These are phyloP conservation scores for Suillus paluster DNA, from an alignment of 768 basidiomycete species.

Conservation along the genomic window DNA sequence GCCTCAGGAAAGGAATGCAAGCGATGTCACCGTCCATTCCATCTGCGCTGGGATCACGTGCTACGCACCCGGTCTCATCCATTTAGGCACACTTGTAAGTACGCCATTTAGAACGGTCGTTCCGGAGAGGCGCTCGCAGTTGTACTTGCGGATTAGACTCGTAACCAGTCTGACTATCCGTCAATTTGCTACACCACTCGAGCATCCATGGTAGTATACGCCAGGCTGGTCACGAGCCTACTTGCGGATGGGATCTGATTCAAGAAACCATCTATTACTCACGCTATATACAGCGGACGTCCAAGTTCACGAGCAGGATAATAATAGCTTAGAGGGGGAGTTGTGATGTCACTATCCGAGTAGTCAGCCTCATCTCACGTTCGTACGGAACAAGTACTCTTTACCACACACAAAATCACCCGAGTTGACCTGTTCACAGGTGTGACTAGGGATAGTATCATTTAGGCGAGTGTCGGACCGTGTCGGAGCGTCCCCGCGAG, in stretches of 20 bases:
- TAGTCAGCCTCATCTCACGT: slow-evolving; percentile 2
- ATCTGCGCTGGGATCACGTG: slow-evolving; percentile 17
- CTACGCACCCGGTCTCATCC: slow-evolving; percentile 6
- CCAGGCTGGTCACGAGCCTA: no score
- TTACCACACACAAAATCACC: not conserved
- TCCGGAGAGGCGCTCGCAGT: no score
- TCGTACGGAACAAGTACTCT: not conserved
- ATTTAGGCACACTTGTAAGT: not conserved
- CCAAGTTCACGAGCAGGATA: not conserved
- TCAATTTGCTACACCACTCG: no score
- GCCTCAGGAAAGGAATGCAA: slow-evolving; percentile 3
- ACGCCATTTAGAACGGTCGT: not conserved
- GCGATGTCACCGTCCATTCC: not conserved
- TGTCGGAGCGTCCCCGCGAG: not conserved
- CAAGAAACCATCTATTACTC: not conserved
- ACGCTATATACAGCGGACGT: not conserved
- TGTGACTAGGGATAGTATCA: not conserved
- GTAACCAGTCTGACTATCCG: no score
- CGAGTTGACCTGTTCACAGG: not conserved
- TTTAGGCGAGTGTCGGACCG: not conserved
- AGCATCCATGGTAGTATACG: no score
- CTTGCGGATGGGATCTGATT: no score
- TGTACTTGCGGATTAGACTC: no score
- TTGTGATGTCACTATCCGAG: not conserved
- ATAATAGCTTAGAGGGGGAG: not conserved